phyloP scores from a whole-genome alignment of 441 rosid genomes.

The Cnidoscolus chayamansa region DNA sequence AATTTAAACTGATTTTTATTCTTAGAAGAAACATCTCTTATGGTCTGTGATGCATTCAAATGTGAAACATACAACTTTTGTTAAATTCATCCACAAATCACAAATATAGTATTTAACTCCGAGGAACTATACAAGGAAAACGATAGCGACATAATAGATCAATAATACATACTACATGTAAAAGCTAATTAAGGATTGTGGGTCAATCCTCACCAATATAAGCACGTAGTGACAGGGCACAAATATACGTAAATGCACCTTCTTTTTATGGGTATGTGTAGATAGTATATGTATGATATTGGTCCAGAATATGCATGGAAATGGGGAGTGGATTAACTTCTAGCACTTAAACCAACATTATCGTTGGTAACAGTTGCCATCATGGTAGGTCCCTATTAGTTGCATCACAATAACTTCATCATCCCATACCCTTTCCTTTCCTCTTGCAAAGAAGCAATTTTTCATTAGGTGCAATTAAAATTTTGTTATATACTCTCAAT shows the following conservation, averaged over 20 bases:
- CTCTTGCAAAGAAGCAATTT: background rate
- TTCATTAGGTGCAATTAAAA: background rate
- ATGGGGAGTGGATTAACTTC: no score
- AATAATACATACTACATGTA: background rate
- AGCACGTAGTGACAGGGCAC: background rate
- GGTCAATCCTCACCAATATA: background rate
- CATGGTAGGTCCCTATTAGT: constrained; percentile 29
- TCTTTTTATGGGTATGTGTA: background rate
- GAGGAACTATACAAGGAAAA: constrained; percentile 12
- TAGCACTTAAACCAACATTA: constrained; percentile 13
- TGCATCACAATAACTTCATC: constrained; percentile 13
- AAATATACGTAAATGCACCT: background rate
- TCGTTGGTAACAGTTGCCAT: constrained; percentile 25
- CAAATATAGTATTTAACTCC: background rate
- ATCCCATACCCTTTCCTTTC: constrained; percentile 6
- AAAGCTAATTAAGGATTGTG: constrained; percentile 7
- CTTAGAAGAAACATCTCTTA: no score
- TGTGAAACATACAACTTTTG: background rate
- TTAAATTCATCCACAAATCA: background rate
- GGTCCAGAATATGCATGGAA: background rate
- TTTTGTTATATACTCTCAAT: background rate
- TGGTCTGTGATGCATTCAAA: no score
- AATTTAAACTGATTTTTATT: no score
- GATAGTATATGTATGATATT: background rate
- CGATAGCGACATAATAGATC: background rate